A percentile compares a stretch with the other conserved stretches of the same genome.
These are phyloP conservation scores for Gonapodya prolifera DNA, from an alignment of 192 early-diverging fungal genomes.

Conservation along the genomic window DNA sequence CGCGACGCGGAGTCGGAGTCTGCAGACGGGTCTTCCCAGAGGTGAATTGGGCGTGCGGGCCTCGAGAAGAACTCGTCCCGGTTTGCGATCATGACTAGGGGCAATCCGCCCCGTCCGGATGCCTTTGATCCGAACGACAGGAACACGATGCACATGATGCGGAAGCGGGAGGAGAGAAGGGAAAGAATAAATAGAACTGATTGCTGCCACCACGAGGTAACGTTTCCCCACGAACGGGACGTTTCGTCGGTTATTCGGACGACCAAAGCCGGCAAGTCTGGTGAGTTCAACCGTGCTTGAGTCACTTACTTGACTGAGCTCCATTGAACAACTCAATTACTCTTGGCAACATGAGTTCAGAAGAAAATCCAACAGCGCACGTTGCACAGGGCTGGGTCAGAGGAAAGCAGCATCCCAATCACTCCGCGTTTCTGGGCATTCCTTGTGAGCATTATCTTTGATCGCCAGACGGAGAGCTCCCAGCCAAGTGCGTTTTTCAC, in stretches of 20 bases:
- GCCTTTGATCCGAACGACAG: background rate
- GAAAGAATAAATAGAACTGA: too few species aligned
- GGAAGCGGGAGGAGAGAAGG: too few species aligned
- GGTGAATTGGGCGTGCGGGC: background rate
- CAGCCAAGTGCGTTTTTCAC: background rate
- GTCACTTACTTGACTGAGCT: too few species aligned
- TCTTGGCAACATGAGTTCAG: background rate
- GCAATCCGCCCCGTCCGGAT: background rate
- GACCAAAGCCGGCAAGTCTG: too few species aligned
- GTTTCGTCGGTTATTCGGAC: too few species aligned
- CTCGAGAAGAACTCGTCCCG: background rate
- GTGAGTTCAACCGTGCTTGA: too few species aligned
- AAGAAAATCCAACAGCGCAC: background rate
- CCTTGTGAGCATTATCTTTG: background rate
- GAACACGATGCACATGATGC: too few species aligned
- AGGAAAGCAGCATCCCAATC: background rate
- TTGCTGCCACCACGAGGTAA: too few species aligned
- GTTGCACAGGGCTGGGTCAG: background rate
- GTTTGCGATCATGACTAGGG: background rate
- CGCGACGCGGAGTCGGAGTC: too few species aligned
- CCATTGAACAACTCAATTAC: background rate
- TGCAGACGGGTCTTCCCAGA: too few species aligned
- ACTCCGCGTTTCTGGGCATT: background rate
- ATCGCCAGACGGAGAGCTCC: background rate
- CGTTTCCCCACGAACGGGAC: too few species aligned